Evolutionary conservation across 805 yeast genomes (phyloP).

Genomic region (Nakazawaea wyomingensis): DNA sequence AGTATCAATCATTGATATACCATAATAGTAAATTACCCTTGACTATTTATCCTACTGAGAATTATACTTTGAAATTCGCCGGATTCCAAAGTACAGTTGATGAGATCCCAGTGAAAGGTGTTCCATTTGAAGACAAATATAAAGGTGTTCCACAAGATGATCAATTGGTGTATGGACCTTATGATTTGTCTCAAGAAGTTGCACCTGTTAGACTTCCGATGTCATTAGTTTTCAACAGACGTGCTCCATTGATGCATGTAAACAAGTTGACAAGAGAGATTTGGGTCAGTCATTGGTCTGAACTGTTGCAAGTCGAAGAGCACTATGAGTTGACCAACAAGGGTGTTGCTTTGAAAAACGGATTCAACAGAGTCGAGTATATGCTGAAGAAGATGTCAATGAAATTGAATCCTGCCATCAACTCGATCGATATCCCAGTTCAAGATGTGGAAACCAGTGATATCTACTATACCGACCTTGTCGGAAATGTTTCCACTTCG

Average conservation of each 20-base stretch:
- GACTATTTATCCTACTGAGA: constrained; percentile 55
- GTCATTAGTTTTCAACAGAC: constrained; percentile 57
- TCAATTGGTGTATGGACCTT: constrained; percentile 53
- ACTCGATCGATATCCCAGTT: constrained; percentile 54
- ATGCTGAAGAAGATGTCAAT: constrained; percentile 49
- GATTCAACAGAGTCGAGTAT: constrained; percentile 80
- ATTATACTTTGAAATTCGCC: constrained; percentile 37
- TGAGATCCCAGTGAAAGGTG: constrained; percentile 7
- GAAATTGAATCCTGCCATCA: constrained; percentile 53
- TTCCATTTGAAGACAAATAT: constrained; percentile 4
- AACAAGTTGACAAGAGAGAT: constrained; percentile 61
- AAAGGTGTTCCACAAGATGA: constrained; percentile 26
- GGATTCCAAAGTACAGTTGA: constrained; percentile 46
- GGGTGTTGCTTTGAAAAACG: constrained; percentile 64
- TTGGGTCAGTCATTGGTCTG: constrained; percentile 87
- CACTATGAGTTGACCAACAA: constrained; percentile 73
- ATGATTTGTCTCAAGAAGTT: constrained; percentile 25
- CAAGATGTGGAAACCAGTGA: constrained; percentile 45
- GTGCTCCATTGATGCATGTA: constrained; percentile 59
- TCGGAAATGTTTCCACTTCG: constrained; percentile 89
- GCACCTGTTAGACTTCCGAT: constrained; percentile 46
- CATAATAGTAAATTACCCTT: constrained; percentile 50
- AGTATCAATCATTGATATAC: constrained; percentile 54
- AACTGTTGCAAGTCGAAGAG: constrained; percentile 73
- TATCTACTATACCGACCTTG: constrained; percentile 79